Conservation (phyloP, 768 basidiomycete genomes). For the Naganishia kalamii region DNA sequence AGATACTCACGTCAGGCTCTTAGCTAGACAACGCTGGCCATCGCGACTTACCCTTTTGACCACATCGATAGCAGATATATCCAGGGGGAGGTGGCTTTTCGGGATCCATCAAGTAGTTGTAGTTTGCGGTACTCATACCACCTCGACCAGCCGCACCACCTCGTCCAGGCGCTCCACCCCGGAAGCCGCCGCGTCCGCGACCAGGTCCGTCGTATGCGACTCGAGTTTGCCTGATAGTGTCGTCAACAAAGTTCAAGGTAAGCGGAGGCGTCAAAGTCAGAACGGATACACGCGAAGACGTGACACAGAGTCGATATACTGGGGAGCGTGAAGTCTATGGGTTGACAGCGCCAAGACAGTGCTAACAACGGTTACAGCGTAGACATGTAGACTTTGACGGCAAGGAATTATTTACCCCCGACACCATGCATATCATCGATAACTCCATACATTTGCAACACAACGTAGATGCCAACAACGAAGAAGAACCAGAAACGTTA, state of each 20-base stretch:
- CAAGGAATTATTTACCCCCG: constrained; percentile 37
- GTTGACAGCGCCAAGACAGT: neutral
- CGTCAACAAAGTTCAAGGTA: neutral
- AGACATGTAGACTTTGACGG: constrained; percentile 56
- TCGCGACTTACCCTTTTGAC: constrained; percentile 69
- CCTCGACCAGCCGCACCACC: constrained; percentile 56
- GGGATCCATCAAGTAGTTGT: constrained; percentile 55
- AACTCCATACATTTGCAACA: neutral
- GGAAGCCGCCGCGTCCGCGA: constrained; percentile 24
- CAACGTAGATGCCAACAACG: neutral
- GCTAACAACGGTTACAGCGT: too few species aligned
- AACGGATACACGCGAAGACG: neutral
- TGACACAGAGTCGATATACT: neutral
- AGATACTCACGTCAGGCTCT: constrained; percentile 10
- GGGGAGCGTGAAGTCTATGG: neutral
- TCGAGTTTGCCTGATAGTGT: constrained; percentile 21
- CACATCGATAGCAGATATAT: constrained; percentile 97
- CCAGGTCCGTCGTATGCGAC: constrained; percentile 17
- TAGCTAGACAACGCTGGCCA: constrained; percentile 8
- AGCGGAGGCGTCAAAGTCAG: neutral
- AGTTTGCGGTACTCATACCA: constrained; percentile 52
- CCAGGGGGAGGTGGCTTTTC: constrained; percentile 72
- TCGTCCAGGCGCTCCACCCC: constrained; percentile 50
- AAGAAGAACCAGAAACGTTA: constrained; percentile 42
- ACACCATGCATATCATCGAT: neutral